Percentiles rank a stretch among this genome's conserved stretches.
phyloP scores from a whole-genome alignment of 1,284 basidiomycete species.

The Bondarzewia mesenterica region DNA sequence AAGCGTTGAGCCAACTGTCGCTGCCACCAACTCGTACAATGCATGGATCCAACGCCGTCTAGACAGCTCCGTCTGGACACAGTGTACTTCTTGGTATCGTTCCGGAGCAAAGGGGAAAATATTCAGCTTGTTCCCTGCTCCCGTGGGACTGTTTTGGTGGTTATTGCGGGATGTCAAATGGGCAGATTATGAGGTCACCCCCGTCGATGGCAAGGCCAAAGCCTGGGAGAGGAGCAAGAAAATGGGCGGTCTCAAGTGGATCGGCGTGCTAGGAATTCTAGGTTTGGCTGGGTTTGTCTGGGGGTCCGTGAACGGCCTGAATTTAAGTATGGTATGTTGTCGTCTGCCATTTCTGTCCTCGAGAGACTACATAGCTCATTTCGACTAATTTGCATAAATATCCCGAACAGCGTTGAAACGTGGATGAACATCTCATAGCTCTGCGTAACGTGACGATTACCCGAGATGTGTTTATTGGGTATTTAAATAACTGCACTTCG shows the following conservation, averaged over 20 bases:
- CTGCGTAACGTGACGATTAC: no score
- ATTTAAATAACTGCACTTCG: no score
- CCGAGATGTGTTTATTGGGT: no score
- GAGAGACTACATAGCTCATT: no score
- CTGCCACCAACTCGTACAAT: constrained; percentile 33
- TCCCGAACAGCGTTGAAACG: no score
- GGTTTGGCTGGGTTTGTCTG: not conserved
- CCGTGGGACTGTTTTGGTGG: constrained; percentile 24
- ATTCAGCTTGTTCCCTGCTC: constrained; percentile 30
- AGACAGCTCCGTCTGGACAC: constrained; percentile 26
- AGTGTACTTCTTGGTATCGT: constrained; percentile 35
- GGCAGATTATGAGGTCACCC: constrained; percentile 19
- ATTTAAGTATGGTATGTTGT: no score
- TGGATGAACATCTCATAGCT: no score
- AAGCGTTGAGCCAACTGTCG: constrained; percentile 9
- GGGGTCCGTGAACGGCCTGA: not conserved
- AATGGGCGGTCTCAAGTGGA: not conserved
- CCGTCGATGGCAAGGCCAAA: constrained; percentile 4
- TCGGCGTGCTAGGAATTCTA: not conserved
- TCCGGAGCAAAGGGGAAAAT: constrained; percentile 24
- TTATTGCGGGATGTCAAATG: constrained; percentile 22
- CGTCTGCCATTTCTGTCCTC: no score
- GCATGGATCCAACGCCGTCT: constrained; percentile 28
- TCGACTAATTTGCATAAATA: no score
- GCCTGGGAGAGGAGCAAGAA: not conserved